Conservation (phyloP, 495 filamentous ascomycete genomes). For the Penicillium manginii region DNA sequence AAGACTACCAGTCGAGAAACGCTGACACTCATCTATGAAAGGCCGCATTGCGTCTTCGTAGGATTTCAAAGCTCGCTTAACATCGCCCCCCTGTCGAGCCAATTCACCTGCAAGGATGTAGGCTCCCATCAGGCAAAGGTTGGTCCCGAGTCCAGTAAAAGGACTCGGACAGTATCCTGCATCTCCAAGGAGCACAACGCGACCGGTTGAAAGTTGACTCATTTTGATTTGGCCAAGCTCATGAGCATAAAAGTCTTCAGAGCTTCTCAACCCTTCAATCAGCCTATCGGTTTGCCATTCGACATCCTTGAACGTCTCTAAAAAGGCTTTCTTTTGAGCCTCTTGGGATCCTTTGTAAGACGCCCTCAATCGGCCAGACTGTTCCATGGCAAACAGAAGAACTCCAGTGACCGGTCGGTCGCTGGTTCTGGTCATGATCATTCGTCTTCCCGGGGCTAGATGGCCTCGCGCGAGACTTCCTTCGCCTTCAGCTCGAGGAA, state of each 20-base stretch:
- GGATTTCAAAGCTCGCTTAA: slow-evolving; percentile 34
- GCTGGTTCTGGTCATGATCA: slow-evolving; percentile 8
- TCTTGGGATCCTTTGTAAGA: neutral
- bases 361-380: neutral
- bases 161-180: slow-evolving; percentile 55
- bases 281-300: slow-evolving; percentile 49
- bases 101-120: slow-evolving; percentile 60
- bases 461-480: slow-evolving; percentile 38
- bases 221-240: slow-evolving; percentile 42
- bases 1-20: neutral
- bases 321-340: slow-evolving; percentile 43
- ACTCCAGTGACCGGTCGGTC: slow-evolving; percentile 5
- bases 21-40: slow-evolving; percentile 32
- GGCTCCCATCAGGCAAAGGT: slow-evolving; percentile 48
- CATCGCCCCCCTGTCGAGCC: neutral
- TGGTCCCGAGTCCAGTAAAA: slow-evolving; percentile 55
- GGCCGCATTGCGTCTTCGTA: slow-evolving; percentile 49
- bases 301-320: slow-evolving; percentile 42
- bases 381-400: slow-evolving; percentile 8
- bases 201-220: slow-evolving; percentile 46
- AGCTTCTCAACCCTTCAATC: slow-evolving; percentile 37
- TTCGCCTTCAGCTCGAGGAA: slow-evolving; percentile 35
- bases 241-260: slow-evolving; percentile 56
- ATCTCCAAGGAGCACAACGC: slow-evolving; percentile 59
- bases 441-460: slow-evolving; percentile 23